Evolutionary conservation across 345 rosid species (phyloP), one percentile per base, ranked within the genome.

Genomic region (Carallia pectinifolia): DNA sequence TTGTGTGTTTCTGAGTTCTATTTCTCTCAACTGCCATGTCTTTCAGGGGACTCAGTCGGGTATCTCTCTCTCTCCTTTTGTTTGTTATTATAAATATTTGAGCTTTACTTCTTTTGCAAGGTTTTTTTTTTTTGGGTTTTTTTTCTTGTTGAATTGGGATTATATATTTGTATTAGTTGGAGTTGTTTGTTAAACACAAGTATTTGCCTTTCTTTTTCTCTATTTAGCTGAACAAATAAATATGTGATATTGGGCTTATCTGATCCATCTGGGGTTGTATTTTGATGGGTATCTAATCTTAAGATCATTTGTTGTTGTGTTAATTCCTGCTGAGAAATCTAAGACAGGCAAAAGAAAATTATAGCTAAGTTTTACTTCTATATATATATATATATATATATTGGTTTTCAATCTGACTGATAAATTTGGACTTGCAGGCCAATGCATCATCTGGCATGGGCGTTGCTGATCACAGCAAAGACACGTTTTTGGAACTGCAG

Each of bases 381-480:
- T 18, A 6, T 47, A 16, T 64, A 31, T 27, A 29, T 31, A 50
- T 15, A 65, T 23, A 17, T 8, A 3, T 17, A 2, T 2, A 19
- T 6, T 12, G 15, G 8, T 7, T 19, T 1, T 38, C 6, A 5
- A 27, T 8, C 23, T 39, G 23, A 44, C 19, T 47, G 39, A 19
- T 53, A 62, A 27, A 48, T 30, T 8, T 47, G 53, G 40, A 62
- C 62, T 54, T 76, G 5, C 79, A 93, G 98, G 83, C 86, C 27
- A 93, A 86, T 85, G 91, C 97, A 53, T 74, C 85, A 9, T 88
- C 97, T 2, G 97, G 96, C 50, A 85, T 93, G 91, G 92, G 92
- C 0, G 90, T 89, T 50, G 87, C 87, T 31, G 92, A 87, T 13
- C 79, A 82, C 66, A 86, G 89, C 89, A 84, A 81, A 36, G 74